Percentiles rank a stretch among this genome's conserved stretches.
Evolutionary conservation across 257 asterid genomes (phyloP).

Genomic region (Thymus mandschuricus): DNA sequence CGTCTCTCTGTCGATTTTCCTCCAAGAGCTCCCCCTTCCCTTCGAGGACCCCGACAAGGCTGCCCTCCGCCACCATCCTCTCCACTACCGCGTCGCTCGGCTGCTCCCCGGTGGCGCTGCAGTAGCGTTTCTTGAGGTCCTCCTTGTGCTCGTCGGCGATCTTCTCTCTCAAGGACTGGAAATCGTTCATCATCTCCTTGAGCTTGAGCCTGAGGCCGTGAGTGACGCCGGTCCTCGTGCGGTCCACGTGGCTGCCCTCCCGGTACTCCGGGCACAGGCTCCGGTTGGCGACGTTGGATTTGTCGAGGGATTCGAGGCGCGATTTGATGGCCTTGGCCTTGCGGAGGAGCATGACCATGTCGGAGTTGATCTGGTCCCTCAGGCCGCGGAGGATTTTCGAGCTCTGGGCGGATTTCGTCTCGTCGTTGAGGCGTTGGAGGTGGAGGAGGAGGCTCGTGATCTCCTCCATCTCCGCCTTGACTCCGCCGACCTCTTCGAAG

Average conservation of each 20-base stretch:
- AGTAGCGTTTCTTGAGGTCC: conserved; percentile 54
- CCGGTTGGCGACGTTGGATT: conserved; percentile 56
- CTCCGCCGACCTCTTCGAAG: conserved; percentile 58
- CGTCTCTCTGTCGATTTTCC: conserved; percentile 64
- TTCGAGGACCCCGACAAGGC: conserved; percentile 31
- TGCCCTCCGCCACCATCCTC: conserved; percentile 48
- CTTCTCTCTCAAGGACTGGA: conserved; percentile 63
- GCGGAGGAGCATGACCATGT: conserved; percentile 57
- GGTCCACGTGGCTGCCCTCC: conserved; percentile 62
- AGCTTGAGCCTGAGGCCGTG: conserved; percentile 65
- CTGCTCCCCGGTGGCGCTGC: conserved; percentile 45
- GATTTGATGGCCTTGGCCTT: conserved; percentile 68
- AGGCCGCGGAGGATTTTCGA: conserved; percentile 62
- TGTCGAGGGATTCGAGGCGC: conserved; percentile 65
- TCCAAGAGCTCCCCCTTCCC: conserved; percentile 46
- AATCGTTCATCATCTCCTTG: conserved; percentile 69
- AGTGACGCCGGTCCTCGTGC: conserved; percentile 72
- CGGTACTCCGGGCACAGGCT: conserved; percentile 23
- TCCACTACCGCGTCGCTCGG: conserved; percentile 65
- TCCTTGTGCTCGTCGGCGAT: conserved; percentile 59
- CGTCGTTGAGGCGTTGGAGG: conserved; percentile 65
- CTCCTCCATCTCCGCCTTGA: conserved; percentile 74
- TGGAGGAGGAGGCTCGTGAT: conserved; percentile 61
- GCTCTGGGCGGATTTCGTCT: conserved; percentile 54
- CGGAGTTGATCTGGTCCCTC: conserved; percentile 65